phyloP scores from a whole-genome alignment of 2,329 filamentous ascomycete species.

The Curvularia lunata region DNA sequence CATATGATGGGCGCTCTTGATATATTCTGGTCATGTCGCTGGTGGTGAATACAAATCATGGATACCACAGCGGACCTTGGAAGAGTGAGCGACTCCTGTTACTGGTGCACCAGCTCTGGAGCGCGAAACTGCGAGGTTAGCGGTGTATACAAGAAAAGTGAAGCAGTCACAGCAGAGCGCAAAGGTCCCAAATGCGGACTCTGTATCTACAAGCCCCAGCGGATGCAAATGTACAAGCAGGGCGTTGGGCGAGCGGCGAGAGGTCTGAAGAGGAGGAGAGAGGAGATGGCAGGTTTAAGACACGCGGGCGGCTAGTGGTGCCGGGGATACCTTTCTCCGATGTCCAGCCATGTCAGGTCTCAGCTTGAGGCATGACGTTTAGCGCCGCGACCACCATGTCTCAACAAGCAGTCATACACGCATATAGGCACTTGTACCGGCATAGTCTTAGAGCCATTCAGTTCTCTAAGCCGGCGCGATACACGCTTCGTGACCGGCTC shows the following conservation, averaged over 20 bases:
- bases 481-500: constrained; percentile 61
- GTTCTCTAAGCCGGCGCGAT: constrained; percentile 72
- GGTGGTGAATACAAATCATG: constrained; percentile 19
- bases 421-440: constrained; percentile 74
- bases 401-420: constrained; percentile 60
- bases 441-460: constrained; percentile 72
- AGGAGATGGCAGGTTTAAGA: constrained; percentile 15
- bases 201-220: constrained; percentile 30
- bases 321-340: constrained; percentile 26
- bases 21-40: constrained; percentile 38
- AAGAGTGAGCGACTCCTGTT: constrained; percentile 7
- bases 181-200: constrained; percentile 10
- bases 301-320: constrained; percentile 1
- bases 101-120: constrained; percentile 5
- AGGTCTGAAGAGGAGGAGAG: constrained; percentile 20
- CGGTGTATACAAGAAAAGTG: constrained; percentile 21
- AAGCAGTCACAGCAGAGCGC: constrained; percentile 10
- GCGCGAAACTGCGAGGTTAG: constrained; percentile 20
- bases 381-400: constrained; percentile 34
- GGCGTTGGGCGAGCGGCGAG: constrained; percentile 13
- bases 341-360: constrained; percentile 15
- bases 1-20: constrained; percentile 29
- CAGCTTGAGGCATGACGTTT: constrained; percentile 10
- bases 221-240: constrained; percentile 28
- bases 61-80: constrained; percentile 15